Base-by-base conservation (phyloP, 1,284 basidiomycete genomes). In the Cryptococcus sp. region DNA sequence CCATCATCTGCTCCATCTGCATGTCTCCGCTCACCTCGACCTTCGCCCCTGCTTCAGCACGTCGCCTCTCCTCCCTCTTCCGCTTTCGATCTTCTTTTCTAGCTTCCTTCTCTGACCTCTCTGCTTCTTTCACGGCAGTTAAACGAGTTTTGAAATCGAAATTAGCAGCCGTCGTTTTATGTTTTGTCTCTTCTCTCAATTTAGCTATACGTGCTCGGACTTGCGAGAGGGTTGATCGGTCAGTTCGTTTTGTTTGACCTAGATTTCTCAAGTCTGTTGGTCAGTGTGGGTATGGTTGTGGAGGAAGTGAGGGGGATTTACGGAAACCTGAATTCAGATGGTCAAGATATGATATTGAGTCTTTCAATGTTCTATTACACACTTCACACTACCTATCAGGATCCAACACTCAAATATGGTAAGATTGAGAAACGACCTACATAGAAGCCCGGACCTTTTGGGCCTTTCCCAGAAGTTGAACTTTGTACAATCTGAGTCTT, bases 271-370 rank as follows among this genome's bases (percentile, higher is more conserved):
- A 53, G 48, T 61, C 52, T 57, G 45, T 42, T 37, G 25, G 46
- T 45, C 46, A 52, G 36, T 14, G 16, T 48, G 23, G 10, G 36
- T 14, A 22, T 25, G 66, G 22, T 62, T 49, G 52, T n/a, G 40
- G 22, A 16, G 32, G 16, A 9, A 34, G 32, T 9, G 32, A 39
- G 31, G 13, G 28, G 2, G 25, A 84, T 90, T 70, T 72, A 96
- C 92, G 96, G 56, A 85, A 84, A 77, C 92, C 82, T 45, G 89
- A 86, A 74, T 98, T 99, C 52, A 99, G 84, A 72, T 99, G 96
- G 72, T 98, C 94, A 46, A 99, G 78, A 71, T 98, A 98, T 1
- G 85, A 88, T 23, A 86, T 81, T 54, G 85, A 93, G 69, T 98
- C 94, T 74, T 96, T 97, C 75, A 91, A 89, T 19, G 88, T 96